Evolutionary conservation across 495 filamentous ascomycete species (phyloP), one percentile per base, ranked within the genome.

Genomic region (Thermothielavioides terrestris): DNA sequence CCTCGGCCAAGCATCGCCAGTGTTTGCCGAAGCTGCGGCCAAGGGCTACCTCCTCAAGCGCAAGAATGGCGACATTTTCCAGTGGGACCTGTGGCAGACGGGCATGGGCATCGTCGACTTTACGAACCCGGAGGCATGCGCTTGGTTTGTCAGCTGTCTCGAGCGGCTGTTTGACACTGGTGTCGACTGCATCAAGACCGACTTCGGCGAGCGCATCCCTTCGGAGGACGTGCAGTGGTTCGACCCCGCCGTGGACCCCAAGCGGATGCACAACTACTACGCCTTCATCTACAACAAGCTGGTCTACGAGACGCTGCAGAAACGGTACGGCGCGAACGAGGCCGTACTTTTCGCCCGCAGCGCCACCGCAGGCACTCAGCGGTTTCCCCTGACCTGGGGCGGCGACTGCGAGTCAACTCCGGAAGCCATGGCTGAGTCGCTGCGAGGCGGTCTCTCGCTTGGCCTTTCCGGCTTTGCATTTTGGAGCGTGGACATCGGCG

Each of bases 91-190:
- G 30, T 86, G 83, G 83, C 81, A 86, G 58, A 78, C 81, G 17
- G 83, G 83, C 28, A 88, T 88, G 83, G 82, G 81, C 3, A 67
- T 86, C 4, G 70, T 86, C 8, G 84, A 86, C 57, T 85, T 86
- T 64, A 86, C 83, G 4, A 86, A 86, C 60, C 84, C 82, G 2
- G 74, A 72, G 18, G 83, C 83, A 6, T 73, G 72, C 42, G 56
- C 66, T 15, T 86, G 83, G 83, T 86, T 75, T 55, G 64, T 63
- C 48, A 52, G 51, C 3, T 80, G 82, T 52, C 63, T 86, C 8
- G 67, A 79, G 26, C 67, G 63, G 2, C 75, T 86, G 1, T 81
- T 84, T 59, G 76, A 81, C 39, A 72, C 76, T 49, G 84, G 84
- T 9, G 74, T 88, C 40, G 80, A 86, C 65, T 74, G 72, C 41